Percentiles rank a stretch among this genome's conserved stretches.
Evolutionary conservation across 192 early-diverging fungal genomes (phyloP).

Genomic region (Dissophora globulifera): DNA sequence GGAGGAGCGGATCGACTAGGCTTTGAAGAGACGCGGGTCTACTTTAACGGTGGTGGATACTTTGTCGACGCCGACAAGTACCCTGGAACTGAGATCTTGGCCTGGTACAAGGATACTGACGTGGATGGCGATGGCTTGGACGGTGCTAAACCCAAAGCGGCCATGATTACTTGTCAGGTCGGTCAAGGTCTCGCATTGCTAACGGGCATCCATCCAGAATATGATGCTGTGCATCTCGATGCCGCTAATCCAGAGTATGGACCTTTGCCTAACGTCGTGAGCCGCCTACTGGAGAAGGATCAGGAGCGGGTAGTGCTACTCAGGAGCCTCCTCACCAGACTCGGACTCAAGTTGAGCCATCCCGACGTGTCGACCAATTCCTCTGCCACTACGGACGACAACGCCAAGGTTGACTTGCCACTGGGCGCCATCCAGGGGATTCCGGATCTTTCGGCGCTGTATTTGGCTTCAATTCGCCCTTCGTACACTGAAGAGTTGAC

Average conservation of each 20-base stretch:
- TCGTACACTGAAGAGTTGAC: constrained; percentile 12
- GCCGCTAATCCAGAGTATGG: constrained; percentile 60
- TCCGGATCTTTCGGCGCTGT: constrained; percentile 56
- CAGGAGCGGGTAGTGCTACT: constrained; percentile 63
- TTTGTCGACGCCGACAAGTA: constrained; percentile 61
- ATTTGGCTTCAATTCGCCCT: constrained; percentile 38
- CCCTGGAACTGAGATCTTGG: constrained; percentile 53
- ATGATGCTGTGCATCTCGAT: constrained; percentile 67
- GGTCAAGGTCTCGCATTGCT: constrained; percentile 79
- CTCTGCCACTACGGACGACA: neutral
- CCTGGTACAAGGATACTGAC: constrained; percentile 32
- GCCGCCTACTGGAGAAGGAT: constrained; percentile 61
- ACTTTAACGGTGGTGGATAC: constrained; percentile 81
- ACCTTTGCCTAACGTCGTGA: constrained; percentile 60
- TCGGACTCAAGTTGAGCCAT: constrained; percentile 68
- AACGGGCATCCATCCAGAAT: constrained; percentile 87
- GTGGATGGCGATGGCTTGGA: neutral
- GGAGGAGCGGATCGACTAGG: neutral
- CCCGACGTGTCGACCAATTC: neutral
- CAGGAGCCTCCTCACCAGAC: constrained; percentile 64
- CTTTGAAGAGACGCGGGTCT: constrained; percentile 47
- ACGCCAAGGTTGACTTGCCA: neutral
- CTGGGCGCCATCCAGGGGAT: constrained; percentile 28
- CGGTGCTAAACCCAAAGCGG: constrained; percentile 45
- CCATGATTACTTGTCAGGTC: constrained; percentile 74